Base-by-base conservation (phyloP, 345 rosid species). In the Dimocarpus longan region DNA sequence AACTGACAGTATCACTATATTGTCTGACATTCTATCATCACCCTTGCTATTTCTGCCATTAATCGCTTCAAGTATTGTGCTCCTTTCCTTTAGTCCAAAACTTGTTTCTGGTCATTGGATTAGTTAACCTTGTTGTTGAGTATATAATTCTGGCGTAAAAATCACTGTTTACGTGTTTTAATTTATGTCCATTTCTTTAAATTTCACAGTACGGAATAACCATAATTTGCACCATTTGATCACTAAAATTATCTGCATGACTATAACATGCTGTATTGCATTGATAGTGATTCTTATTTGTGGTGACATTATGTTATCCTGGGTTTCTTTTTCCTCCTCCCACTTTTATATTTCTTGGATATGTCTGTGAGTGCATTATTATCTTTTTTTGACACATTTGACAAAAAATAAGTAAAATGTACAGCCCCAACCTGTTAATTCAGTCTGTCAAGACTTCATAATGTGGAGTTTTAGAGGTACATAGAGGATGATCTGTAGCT, bases 11-110 rank as follows among this genome's bases (percentile, higher is more conserved):
- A 57, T 37, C 32, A 19, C 65, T 73, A 4, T 24, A 57, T 6
- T 57, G 11, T 57, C 48, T 73, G 46, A 54, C 64, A 59, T 73
- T 32, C 16, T 74, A 22, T 73, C 37, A 74, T 42, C 48, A 13
- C 59, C 8, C 68, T 62, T 63, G 57, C 37, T 44, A 62, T 42
- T 39, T 40, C 32, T 39, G 37, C 39, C 66, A 5, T 59, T 13
- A 42, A 3, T 10, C 40, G 44, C 16, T 37, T 32, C 50, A 3
- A n/a, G 16, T 73, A 40, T 37, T 39, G 52, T 73, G 50, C 67
- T 21, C 37, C 52, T 57, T n/a, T 8, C 21, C 52, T 46, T 46
- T 46, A 46, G 19, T 39, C 12, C 19, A 59, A 37, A 56, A 54
- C 0, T 59, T 19, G 26, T 59, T 40, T 8, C 32, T 37, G n/a